Evolutionary conservation across 2,329 filamentous ascomycete genomes (phyloP).

Genomic region (Graphilbum ipis-grandicollis): DNA sequence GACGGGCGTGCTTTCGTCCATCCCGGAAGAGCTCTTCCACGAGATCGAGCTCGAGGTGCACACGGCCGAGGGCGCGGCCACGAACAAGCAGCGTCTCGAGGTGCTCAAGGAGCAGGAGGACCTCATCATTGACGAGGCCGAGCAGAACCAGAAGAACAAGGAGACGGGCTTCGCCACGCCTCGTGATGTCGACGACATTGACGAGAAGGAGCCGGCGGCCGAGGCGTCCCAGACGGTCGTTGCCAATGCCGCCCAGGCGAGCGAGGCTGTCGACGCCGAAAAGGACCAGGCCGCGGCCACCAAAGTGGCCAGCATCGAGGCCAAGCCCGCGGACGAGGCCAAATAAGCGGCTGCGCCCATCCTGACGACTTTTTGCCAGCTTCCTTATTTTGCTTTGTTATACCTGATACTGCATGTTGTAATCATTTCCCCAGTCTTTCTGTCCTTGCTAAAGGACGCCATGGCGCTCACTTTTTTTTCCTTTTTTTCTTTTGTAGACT

Average conservation of each 20-base stretch:
- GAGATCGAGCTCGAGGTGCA: conserved; percentile 98
- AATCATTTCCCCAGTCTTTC: not conserved
- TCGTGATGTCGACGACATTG: conserved; percentile 80
- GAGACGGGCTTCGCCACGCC: conserved; percentile 57
- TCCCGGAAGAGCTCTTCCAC: conserved; percentile 97
- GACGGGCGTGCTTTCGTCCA: conserved; percentile 79
- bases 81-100: conserved; percentile 97
- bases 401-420: not conserved
- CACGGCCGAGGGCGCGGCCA: conserved; percentile 88
- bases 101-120: conserved; percentile 97
- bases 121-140: conserved; percentile 90
- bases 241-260: conserved; percentile 28
- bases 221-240: conserved; percentile 20
- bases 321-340: not conserved
- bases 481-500: not conserved
- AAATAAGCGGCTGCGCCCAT: not conserved
- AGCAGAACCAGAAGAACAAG: conserved; percentile 72
- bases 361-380: no score
- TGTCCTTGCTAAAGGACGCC: not conserved
- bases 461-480: not conserved
- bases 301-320: conserved; percentile 21
- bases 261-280: conserved; percentile 38
- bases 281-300: conserved; percentile 28
- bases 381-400: conserved; percentile 3
- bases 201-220: conserved; percentile 68